Percentiles rank a stretch among this genome's conserved stretches.
Evolutionary conservation across 495 filamentous ascomycete genomes (phyloP).

Genomic region (Penicillium psychrofluorescens): DNA sequence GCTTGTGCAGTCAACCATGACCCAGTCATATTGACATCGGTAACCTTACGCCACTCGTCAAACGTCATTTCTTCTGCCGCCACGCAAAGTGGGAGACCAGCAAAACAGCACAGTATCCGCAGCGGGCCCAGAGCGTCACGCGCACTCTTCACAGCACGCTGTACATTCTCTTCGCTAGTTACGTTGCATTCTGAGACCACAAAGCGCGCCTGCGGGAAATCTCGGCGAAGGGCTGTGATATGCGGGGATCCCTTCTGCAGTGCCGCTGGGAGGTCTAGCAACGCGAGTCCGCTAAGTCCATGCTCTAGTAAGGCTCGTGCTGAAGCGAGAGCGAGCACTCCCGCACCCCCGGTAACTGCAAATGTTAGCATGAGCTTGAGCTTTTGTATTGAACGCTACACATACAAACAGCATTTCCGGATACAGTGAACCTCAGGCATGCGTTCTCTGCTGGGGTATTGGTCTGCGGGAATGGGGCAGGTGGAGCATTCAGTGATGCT

Average conservation of each 20-base stretch:
- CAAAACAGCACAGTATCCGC: constrained; percentile 57
- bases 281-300: constrained; percentile 49
- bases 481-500: too few species aligned
- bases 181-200: constrained; percentile 47
- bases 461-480: too few species aligned
- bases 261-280: constrained; percentile 53
- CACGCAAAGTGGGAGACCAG: constrained; percentile 56
- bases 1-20: constrained; percentile 64
- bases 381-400: too few species aligned
- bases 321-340: constrained; percentile 54
- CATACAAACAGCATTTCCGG: too few species aligned
- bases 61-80: constrained; percentile 49
- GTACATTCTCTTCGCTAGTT: constrained; percentile 45
- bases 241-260: constrained; percentile 23
- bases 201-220: constrained; percentile 50
- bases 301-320: constrained; percentile 66
- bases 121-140: constrained; percentile 43
- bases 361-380: too few species aligned
- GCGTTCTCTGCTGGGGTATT: too few species aligned
- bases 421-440: too few species aligned
- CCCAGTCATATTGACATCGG: constrained; percentile 65
- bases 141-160: constrained; percentile 30
- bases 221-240: constrained; percentile 32
- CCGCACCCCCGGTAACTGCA: constrained; percentile 57
- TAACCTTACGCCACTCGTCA: constrained; percentile 47